Percentiles rank a stretch among this genome's conserved stretches.
These are phyloP conservation scores for Immersiporthe knoxdaviesiana DNA, from an alignment of 2,329 filamentous ascomycete species.

Conservation along the genomic window DNA sequence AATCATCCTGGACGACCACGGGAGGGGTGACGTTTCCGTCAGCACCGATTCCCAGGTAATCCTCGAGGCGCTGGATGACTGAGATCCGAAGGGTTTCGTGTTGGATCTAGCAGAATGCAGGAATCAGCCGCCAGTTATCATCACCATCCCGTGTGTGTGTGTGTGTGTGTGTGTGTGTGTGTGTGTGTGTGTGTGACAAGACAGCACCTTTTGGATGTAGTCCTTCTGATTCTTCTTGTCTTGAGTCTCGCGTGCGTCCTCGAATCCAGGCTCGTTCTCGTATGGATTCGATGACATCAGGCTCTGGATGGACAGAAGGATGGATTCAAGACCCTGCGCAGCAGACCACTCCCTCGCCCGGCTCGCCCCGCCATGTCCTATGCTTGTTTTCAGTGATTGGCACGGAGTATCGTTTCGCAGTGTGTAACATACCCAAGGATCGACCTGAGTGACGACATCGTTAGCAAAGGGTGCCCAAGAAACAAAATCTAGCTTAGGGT, in stretches of 20 bases:
- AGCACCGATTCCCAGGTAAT: constrained; percentile 68
- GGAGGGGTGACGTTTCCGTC: constrained; percentile 48
- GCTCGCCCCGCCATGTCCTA: constrained; percentile 91
- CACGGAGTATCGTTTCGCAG: constrained; percentile 26
- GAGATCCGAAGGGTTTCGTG: constrained; percentile 89
- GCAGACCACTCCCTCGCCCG: constrained; percentile 95
- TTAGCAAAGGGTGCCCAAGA: background rate
- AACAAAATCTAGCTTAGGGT: background rate
- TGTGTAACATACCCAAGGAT: constrained; percentile 72
- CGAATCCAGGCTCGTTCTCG: constrained; percentile 94
- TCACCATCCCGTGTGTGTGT: no score
- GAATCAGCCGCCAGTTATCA: background rate
- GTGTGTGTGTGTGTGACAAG: no score
- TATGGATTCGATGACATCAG: constrained; percentile 93
- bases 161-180: no score
- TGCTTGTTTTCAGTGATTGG: constrained; percentile 17
- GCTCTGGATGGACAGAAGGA: constrained; percentile 93
- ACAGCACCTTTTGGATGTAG: constrained; percentile 77
- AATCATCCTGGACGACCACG: constrained; percentile 41
- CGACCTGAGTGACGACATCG: constrained; percentile 58
- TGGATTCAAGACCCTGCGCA: constrained; percentile 91
- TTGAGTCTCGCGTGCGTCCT: constrained; percentile 67
- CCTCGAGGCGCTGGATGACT: constrained; percentile 83
- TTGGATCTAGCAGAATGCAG: constrained; percentile 64
- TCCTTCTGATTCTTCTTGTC: constrained; percentile 75